Evolutionary conservation across 176 grass and related monocot species (phyloP), one percentile per base, ranked within the genome.

Genomic region (Stipa capillata): DNA sequence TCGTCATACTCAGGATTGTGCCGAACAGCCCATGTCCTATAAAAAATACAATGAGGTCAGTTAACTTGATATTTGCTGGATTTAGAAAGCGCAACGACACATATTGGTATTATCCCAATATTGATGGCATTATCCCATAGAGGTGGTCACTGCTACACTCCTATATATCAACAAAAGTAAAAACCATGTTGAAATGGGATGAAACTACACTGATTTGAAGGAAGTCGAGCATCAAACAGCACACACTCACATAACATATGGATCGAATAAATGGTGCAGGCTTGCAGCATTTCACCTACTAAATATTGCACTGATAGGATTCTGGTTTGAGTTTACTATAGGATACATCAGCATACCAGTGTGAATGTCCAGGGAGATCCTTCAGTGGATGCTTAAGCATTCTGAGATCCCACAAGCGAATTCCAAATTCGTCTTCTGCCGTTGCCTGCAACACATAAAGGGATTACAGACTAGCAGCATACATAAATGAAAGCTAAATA

Each of bases 321-420:
- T 69, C 49, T 80, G 5, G 11, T 78, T 67, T 80, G 50, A 89
- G 35, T 64, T 64, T 82, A 64, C 23, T 68, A 57, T 24, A 79
- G 66, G 16, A 84, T 28, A 81, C 23, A 42, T 7, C 17, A 52
- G 61, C 39, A 55, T 93, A 99, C 96, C 96, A 99, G 87, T 99
- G 96, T 64, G 87, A 77, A 85, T 99, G 96, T 43, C 92, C 92
- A 76, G 90, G 81, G 34, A 99, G 87, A 87, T 93, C 86, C 83
- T 95, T 99, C 17, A 89, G 66, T 84, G 92, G 92, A 95, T 91
- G 64, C 70, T 93, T 95, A 56, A 85, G 67, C 83, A 84, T 95
- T 91, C 92, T 95, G 76, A 99, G 81, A 91, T 99, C 96, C 96
- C 96, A 99, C 49, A 99, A 78, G 8, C 76, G 92, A 77, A 95